Percentiles rank a stretch among this genome's conserved stretches.
phyloP scores from a whole-genome alignment of 2,329 filamentous ascomycete genomes.

The Biscogniauxia marginata region DNA sequence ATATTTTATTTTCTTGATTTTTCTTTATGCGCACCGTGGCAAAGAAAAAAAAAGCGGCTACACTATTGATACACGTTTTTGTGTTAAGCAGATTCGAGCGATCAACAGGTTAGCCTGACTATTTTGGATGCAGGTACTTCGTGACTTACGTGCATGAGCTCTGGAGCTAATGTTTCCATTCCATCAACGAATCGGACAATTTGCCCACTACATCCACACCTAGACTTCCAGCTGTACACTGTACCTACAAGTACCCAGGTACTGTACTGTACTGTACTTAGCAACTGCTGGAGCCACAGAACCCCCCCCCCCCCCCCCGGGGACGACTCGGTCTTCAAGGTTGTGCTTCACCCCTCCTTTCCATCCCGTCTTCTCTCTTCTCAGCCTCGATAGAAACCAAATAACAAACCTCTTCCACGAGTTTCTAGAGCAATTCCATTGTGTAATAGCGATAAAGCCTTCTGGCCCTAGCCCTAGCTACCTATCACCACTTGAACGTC shows the following conservation, averaged over 20 bases:
- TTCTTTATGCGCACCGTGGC: no score
- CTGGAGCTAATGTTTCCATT: background rate
- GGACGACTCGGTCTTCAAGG: no score
- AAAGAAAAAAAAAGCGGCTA: no score
- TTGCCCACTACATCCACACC: background rate
- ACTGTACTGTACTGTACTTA: background rate
- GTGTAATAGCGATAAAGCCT: background rate
- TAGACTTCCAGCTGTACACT: background rate
- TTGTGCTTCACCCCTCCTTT: background rate
- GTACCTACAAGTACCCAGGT: background rate
- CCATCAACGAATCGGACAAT: constrained; percentile 1
- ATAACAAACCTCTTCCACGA: no score
- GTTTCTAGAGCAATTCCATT: no score
- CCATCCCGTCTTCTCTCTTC: background rate
- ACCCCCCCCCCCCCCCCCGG: no score
- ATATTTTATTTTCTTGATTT: background rate
- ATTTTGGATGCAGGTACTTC: background rate
- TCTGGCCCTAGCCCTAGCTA: background rate
- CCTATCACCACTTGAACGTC: no score
- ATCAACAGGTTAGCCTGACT: background rate
- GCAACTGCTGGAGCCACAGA: no score
- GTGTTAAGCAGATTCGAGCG: background rate
- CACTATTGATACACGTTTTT: background rate
- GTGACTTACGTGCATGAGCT: background rate
- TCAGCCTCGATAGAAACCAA: background rate